Evolutionary conservation across 768 basidiomycete species (phyloP).

Genomic region (Calvatia gigantea): DNA sequence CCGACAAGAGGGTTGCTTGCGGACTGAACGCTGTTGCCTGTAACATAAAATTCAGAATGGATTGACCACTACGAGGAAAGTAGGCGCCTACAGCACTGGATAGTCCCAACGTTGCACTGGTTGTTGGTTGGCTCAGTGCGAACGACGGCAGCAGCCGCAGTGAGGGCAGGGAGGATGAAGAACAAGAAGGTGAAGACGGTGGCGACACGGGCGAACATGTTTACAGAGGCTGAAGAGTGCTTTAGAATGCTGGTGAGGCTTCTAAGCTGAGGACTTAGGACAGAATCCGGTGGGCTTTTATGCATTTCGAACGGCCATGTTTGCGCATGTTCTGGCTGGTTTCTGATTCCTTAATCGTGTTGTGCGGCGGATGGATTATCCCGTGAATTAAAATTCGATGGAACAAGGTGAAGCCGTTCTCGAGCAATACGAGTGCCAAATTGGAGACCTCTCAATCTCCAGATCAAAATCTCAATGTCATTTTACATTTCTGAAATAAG

Average conservation of each 20-base stretch:
- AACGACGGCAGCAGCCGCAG: slow-evolving; percentile 18
- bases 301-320: too few species aligned
- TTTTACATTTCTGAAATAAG: too few species aligned
- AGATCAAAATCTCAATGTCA: too few species aligned
- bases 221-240: slow-evolving; percentile 11
- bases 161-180: slow-evolving; percentile 17
- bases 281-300: background rate
- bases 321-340: too few species aligned
- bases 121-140: slow-evolving; percentile 7
- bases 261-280: background rate
- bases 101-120: slow-evolving; percentile 25
- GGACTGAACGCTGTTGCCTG: slow-evolving; percentile 16
- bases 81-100: slow-evolving; percentile 22
- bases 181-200: slow-evolving; percentile 14
- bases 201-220: slow-evolving; percentile 19
- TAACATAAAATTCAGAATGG: background rate
- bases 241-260: background rate
- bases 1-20: background rate
- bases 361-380: too few species aligned
- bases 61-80: background rate
- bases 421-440: too few species aligned
- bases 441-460: too few species aligned
- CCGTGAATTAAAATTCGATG: too few species aligned
- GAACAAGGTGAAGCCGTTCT: too few species aligned
- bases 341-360: too few species aligned